Evolutionary conservation across 169 alveolate species (phyloP).

Genomic region (Plasmodium vivax): DNA sequence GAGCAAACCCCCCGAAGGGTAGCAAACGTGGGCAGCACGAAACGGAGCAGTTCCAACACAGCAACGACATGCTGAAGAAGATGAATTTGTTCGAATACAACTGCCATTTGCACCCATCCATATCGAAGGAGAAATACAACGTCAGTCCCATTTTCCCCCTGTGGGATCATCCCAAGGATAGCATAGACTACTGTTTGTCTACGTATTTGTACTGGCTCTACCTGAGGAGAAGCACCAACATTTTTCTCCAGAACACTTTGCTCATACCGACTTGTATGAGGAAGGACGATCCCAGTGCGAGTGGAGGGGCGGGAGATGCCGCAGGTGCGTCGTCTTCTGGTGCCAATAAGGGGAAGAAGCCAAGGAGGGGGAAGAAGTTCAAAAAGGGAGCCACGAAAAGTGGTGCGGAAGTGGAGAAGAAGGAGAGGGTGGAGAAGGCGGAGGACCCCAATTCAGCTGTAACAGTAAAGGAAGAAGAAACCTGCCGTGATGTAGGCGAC

Average conservation of each 20-base stretch:
- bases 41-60: slow-evolving; percentile 9
- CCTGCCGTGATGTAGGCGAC: not conserved
- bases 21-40: not conserved
- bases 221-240: slow-evolving; percentile 86
- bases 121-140: slow-evolving; percentile 71
- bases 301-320: not conserved
- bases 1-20: not conserved
- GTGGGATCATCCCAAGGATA: slow-evolving; percentile 86
- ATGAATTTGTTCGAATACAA: slow-evolving; percentile 55
- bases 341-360: slow-evolving; percentile 7
- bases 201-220: slow-evolving; percentile 91
- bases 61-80: slow-evolving; percentile 12
- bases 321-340: not conserved
- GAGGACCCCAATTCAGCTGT: not conserved
- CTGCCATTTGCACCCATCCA: slow-evolving; percentile 39
- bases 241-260: slow-evolving; percentile 88
- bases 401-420: not conserved
- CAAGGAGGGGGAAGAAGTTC: not conserved
- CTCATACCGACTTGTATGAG: slow-evolving; percentile 83
- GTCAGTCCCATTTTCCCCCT: slow-evolving; percentile 84
- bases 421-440: not conserved
- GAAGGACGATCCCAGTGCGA: slow-evolving; percentile 4
- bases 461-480: not conserved
- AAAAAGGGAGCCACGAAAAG: not conserved
- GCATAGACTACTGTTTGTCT: slow-evolving; percentile 91